Evolutionary conservation across 805 yeast genomes (phyloP).

Genomic region (Suhomyces canberraensis): DNA sequence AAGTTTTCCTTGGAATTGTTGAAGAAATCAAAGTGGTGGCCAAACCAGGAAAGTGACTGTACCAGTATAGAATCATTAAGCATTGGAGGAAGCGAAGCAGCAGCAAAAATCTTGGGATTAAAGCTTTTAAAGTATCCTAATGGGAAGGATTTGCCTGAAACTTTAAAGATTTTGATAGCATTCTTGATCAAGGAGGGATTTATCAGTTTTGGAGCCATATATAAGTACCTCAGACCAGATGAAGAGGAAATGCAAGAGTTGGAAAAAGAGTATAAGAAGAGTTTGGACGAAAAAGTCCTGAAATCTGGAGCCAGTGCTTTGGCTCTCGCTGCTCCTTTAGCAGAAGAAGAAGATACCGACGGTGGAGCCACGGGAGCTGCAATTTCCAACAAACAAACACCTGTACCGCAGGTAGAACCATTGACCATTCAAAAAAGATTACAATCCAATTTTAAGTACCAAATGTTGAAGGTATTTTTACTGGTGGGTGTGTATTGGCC

Average conservation of each 20-base stretch:
- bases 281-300: conserved; percentile 52
- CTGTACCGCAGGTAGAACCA: neutral
- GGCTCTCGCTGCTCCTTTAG: conserved; percentile 83
- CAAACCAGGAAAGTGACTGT: conserved; percentile 32
- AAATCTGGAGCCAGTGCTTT: conserved; percentile 72
- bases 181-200: conserved; percentile 64
- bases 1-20: conserved; percentile 50
- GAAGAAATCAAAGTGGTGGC: conserved; percentile 67
- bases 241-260: conserved; percentile 45
- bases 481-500: conserved; percentile 63
- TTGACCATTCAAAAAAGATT: conserved; percentile 15
- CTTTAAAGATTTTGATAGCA: conserved; percentile 45
- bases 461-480: conserved; percentile 51
- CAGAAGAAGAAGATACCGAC: conserved; percentile 28
- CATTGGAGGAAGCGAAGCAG: conserved; percentile 54
- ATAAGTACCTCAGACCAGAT: conserved; percentile 52
- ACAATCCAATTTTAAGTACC: conserved; percentile 22
- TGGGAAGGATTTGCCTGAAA: conserved; percentile 39
- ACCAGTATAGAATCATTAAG: conserved; percentile 31
- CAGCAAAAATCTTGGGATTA: conserved; percentile 53
- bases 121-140: conserved; percentile 31
- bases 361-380: neutral
- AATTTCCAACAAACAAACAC: neutral
- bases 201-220: conserved; percentile 60
- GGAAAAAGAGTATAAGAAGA: conserved; percentile 43